These are phyloP conservation scores for Camellia lanceoleosa DNA, from an alignment of 148 eudicot species.

Conservation along the genomic window DNA sequence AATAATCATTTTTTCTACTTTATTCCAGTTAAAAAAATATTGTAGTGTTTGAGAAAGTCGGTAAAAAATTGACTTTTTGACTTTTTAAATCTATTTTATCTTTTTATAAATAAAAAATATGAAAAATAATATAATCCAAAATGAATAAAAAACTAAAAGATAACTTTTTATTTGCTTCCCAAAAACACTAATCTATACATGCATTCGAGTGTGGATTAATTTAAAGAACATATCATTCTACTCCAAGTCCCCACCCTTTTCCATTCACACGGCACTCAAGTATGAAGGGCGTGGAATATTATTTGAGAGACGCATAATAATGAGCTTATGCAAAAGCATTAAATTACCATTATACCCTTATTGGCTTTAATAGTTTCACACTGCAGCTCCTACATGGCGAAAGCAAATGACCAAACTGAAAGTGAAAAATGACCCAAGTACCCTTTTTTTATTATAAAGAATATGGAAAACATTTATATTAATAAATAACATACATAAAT, in stretches of 20 bases:
- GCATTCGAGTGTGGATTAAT: not conserved
- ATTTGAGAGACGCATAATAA: not conserved
- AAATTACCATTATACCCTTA: conserved; percentile 10
- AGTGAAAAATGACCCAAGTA: not conserved
- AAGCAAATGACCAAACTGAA: conserved; percentile 1
- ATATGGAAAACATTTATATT: too few relatives aligned
- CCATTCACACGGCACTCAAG: conserved; percentile 7
- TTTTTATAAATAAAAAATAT: too few relatives aligned
- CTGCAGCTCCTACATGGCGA: not conserved
- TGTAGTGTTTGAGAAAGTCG: too few relatives aligned
- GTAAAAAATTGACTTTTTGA: too few relatives aligned
- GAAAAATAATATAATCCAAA: too few relatives aligned
- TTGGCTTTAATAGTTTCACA: not conserved
- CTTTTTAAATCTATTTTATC: too few relatives aligned
- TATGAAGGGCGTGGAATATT: not conserved
- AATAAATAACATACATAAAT: too few relatives aligned
- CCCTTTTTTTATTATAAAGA: too few relatives aligned
- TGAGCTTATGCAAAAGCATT: not conserved
- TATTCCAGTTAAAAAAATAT: too few relatives aligned
- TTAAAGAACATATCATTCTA: conserved; percentile 9
- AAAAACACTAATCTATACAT: not conserved
- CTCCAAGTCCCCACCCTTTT: conserved; percentile 4
- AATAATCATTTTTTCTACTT: too few relatives aligned
- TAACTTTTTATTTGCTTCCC: too few relatives aligned
- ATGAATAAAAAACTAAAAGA: too few relatives aligned